Base-by-base conservation (phyloP, 2,329 filamentous ascomycete species). In the Spiromastix sp. region DNA sequence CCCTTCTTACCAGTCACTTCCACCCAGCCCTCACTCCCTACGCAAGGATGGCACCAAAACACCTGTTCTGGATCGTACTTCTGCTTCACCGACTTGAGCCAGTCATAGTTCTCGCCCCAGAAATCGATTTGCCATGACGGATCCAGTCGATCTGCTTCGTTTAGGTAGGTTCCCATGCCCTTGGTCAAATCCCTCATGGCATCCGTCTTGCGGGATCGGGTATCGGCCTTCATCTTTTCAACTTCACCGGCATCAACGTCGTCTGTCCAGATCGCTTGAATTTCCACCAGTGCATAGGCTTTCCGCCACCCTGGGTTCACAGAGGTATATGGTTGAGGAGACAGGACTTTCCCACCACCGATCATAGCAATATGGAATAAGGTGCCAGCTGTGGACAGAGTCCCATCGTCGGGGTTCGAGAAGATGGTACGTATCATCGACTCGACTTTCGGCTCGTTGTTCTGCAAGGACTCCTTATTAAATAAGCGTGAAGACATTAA, bases 11-110 rank as follows among this genome's bases (percentile, higher is more conserved):
- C 22, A 25, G 22, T 9, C 4, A 9, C 12, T 12, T 25, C 22
- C 10, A 25, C 22, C 10, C 10, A 25, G 10, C 10, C 46, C 32
- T 74, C 70, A 36, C 66, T 70, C 0, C 70, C 71, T 4, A 74
- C 70, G 4, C 56, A 63, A 13, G 57, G 65, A 5, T 46, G 46
- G 6, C 60, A 66, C 34, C 70, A 70, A 19, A 69, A 70, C 6
- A 73, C 33, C 3, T 49, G 48, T 1, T 50, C 13, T 4, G 61
- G 60, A 40, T 66, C 63, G 41, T 57, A 64, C 34, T 58, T 56
- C 5, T 47, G 38, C 52, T 66, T 66, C 16, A 66, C 47, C 5
- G 39, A 4, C 3, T 51, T 41, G 15, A 64, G 47, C 3, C 37
- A 47, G 1, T 41, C 40, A 29, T 64, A 65, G 40, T 61, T 64